Percentiles rank a stretch among this genome's conserved stretches.
phyloP scores from a whole-genome alignment of 2,329 filamentous ascomycete species.

The Bipolaris oryzae region DNA sequence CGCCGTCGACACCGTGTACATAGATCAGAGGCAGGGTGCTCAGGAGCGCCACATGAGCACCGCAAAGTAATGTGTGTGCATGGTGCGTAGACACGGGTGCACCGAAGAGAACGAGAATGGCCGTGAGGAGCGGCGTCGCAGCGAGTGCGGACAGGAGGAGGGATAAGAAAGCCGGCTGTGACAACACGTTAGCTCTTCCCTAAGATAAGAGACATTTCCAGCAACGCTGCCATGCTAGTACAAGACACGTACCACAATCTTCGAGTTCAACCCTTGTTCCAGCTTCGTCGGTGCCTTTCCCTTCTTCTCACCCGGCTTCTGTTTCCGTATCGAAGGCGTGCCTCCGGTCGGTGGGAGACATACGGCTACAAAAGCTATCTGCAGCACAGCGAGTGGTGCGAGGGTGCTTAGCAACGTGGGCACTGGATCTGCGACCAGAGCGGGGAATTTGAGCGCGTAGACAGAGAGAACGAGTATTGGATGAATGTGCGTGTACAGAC shows the following conservation, averaged over 20 bases:
- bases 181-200: neutral
- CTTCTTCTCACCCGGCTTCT: constrained; percentile 53
- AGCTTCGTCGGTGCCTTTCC: constrained; percentile 30
- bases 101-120: constrained; percentile 82
- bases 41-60: constrained; percentile 80
- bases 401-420: constrained; percentile 66
- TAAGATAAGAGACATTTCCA: neutral
- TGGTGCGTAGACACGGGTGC: constrained; percentile 85
- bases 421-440: constrained; percentile 73
- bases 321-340: constrained; percentile 56
- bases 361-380: constrained; percentile 64
- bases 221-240: neutral
- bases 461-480: constrained; percentile 69
- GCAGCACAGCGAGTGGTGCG: constrained; percentile 67
- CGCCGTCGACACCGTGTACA: constrained; percentile 76
- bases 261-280: constrained; percentile 33
- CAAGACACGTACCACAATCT: constrained; percentile 51
- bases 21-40: constrained; percentile 82
- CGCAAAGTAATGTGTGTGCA: constrained; percentile 77
- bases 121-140: constrained; percentile 62
- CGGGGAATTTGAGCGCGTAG: constrained; percentile 67
- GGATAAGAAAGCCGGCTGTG: constrained; percentile 72
- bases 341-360: constrained; percentile 63
- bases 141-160: constrained; percentile 64
- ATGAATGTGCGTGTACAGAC: constrained; percentile 68